Base-by-base conservation (phyloP, 306 rosid genomes). In the Pyrus pyrifolia region DNA sequence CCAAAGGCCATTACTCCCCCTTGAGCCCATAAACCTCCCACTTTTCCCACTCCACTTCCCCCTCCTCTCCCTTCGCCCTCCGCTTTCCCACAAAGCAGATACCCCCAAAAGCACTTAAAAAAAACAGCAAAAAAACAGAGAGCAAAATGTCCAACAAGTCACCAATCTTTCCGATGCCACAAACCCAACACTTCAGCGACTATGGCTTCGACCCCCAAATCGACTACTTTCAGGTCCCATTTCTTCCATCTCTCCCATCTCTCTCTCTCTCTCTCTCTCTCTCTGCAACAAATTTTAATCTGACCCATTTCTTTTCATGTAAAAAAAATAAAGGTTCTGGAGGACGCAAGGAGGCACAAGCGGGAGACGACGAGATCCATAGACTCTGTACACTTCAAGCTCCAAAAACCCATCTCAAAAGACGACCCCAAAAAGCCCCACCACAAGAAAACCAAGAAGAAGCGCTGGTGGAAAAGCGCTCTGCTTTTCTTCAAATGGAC, bases 121-220 rank as follows among this genome's bases (percentile, higher is more conserved):
- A 22, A 59, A 60, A 74, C 5, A 23, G 15, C 3, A 23, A 49
- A 33, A 18, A 22, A 30, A 45, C 13, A 57, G 62, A 8, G 27
- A 14, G 53, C 6, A 25, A 25, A 78, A 90, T 94, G 98, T 84
- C 97, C 0, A 85, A 49, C 80, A 90, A 88, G 51, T 81, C 97
- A 10, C 98, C 98, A 14, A 79, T 95, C 44, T 95, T 92, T 22
- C 97, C 97, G 18, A 86, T 92, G 65, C 88, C 96, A 10, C 85
- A 93, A 46, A 95, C 97, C 2, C 99, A 90, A 45, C 99, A 95
- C 66, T 95, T 89, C 85, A 90, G 93, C 69, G 99, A 95, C 87
- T 95, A 95, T 77, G 99, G 99, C 75, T 95, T 95, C 72, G 98
- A 95, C 80, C 93, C 98, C 23, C 97, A 92, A 80, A 78, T 90